Percentiles rank a stretch among this genome's conserved stretches.
Evolutionary conservation across 225 moss, liverwort and hornwort genomes (phyloP).

Genomic region (Lunularia cruciata): DNA sequence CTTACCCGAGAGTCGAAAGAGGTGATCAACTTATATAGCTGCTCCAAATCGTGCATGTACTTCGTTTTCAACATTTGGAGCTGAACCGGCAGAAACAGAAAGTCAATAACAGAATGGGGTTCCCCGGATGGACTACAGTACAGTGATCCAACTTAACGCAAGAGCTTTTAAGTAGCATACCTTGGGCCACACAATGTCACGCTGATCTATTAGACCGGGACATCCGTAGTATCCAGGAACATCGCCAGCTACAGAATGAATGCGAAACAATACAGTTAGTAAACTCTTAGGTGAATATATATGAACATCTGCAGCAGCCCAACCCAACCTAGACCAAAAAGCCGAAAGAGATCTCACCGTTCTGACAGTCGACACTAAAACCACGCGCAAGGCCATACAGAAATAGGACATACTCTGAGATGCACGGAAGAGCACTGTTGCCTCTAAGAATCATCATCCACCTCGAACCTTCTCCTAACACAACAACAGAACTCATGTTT

Average conservation of each 20-base stretch:
- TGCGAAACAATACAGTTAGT: background rate
- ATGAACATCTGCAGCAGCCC: background rate
- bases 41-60: conserved; percentile 33
- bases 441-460: background rate
- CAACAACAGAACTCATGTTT: conserved; percentile 17
- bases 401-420: conserved; percentile 10
- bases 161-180: background rate
- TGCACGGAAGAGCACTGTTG: conserved; percentile 2
- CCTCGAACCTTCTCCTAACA: conserved; percentile 1
- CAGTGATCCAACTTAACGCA: background rate
- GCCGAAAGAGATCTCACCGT: background rate
- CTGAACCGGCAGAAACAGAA: background rate
- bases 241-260: conserved; percentile 13
- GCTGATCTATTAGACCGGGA: conserved; percentile 26
- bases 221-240: conserved; percentile 24
- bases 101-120: background rate
- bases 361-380: background rate
- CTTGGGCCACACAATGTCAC: conserved; percentile 39
- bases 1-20: conserved; percentile 29
- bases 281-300: background rate
- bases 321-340: background rate
- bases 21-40: conserved; percentile 26
- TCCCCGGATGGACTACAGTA: background rate
- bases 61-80: conserved; percentile 30
- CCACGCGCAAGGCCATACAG: background rate